A percentile compares a stretch with the other conserved stretches of the same genome.
phyloP scores from a whole-genome alignment of 1,139 yeast genomes.

The Hyphopichia khmerensis region DNA sequence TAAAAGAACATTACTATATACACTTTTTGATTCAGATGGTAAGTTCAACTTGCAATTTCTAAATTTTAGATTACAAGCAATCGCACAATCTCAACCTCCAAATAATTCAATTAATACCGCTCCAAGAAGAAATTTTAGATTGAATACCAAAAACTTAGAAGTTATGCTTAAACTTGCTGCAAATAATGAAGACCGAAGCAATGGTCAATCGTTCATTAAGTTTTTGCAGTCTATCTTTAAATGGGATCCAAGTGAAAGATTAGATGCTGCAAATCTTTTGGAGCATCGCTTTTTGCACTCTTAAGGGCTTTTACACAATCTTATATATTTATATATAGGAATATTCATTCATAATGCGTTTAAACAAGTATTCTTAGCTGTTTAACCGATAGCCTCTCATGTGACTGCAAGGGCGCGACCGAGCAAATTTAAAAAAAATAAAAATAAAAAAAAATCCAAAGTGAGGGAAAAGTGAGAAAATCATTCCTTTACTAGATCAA shows the following conservation, averaged over 20 bases:
- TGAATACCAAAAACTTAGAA: constrained; percentile 38
- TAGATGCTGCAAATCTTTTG: constrained; percentile 43
- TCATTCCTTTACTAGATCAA: too few relatives aligned
- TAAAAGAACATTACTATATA: constrained; percentile 32
- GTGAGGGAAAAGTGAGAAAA: too few relatives aligned
- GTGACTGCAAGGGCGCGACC: too few relatives aligned
- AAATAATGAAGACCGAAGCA: constrained; percentile 22
- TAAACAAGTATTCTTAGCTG: too few relatives aligned
- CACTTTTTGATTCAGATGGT: constrained; percentile 43
- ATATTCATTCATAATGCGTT: too few relatives aligned
- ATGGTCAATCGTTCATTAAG: constrained; percentile 17
- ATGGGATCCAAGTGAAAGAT: constrained; percentile 57
- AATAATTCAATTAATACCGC: constrained; percentile 12
- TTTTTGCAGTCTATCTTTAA: constrained; percentile 43
- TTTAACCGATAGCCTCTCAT: too few relatives aligned
- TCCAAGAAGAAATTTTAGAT: constrained; percentile 25
- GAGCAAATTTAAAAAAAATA: too few relatives aligned
- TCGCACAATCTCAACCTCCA: constrained; percentile 20
- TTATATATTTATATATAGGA: too few relatives aligned
- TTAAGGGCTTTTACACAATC: too few relatives aligned
- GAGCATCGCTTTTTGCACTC: constrained; percentile 25
- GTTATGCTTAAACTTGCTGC: constrained; percentile 36
- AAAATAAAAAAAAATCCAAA: too few relatives aligned
- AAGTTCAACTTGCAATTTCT: constrained; percentile 31
- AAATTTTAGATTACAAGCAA: constrained; percentile 20